Evolutionary conservation across 1,284 basidiomycete species (phyloP), one percentile per base, ranked within the genome.

Genomic region (Sparassis latifolia): DNA sequence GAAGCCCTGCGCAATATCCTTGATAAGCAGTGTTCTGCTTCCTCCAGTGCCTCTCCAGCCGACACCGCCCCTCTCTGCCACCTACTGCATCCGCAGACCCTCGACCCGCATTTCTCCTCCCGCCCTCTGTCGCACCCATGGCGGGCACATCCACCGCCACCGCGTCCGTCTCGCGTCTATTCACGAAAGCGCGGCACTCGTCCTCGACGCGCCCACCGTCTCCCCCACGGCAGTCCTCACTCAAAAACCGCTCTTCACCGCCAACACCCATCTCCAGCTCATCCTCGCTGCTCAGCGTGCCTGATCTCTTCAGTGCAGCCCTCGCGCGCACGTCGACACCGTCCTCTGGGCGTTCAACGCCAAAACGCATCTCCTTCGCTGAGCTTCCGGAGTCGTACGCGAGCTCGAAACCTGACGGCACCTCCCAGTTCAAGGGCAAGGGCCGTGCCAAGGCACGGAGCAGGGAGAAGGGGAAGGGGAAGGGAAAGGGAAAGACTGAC

Each of bases 321-420:
- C 7, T 6, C 35, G 7, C 12, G 35, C 35, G 35, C 35, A 37
- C 50, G 53, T 10, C 63, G 66, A 29, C 62, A 65, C 51, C 57
- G 10, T 63, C 64, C 31, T 70, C 68, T 3, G 69, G 67, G 6
- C 59, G 62, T 20, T 81, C 79, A 33, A 88, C 86, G n/a, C 86
- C 86, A 4, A 86, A 85, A 54, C 75, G 81, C 30, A 89, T 89
- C 47, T 85, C 81, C 54, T 89, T 89, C 56, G 84, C 84, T 31
- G 76, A 83, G 64, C 70, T 86, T 35, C 84, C 85, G 0, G 84
- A 87, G 64, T 76, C 79, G 42, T 80, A 83, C 57, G 69, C 72
- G 48, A 57, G 59, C 53, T 57, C 60, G 6, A 59, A 56, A 43
- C 58, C 58, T 27, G 61, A 62, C n/a, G 63, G 61, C 42, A 41